Percentiles rank a stretch among this genome's conserved stretches.
phyloP scores from a whole-genome alignment of 2,329 filamentous ascomycete genomes.

The Parafenestella ontariensis region DNA sequence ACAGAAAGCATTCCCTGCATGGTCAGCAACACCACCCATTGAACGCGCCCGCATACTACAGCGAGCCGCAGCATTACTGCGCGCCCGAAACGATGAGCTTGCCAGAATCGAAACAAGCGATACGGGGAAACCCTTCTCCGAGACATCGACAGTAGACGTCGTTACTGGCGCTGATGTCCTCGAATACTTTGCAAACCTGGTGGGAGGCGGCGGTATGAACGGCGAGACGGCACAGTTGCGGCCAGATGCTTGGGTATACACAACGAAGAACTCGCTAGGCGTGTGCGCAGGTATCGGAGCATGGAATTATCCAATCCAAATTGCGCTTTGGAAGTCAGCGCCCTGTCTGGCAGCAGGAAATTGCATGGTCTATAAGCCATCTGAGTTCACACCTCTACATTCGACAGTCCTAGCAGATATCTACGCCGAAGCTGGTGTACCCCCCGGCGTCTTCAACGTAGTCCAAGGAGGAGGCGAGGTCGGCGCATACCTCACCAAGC shows the following conservation, averaged over 20 bases:
- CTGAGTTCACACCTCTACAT: conserved; percentile 86
- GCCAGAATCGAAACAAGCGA: conserved; percentile 82
- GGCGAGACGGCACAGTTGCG: conserved; percentile 79
- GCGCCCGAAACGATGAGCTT: conserved; percentile 78
- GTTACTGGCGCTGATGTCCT: conserved; percentile 84
- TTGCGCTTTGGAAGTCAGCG: conserved; percentile 87
- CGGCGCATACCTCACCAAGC: conserved; percentile 75
- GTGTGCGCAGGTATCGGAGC: conserved; percentile 88
- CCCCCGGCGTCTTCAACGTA: conserved; percentile 85
- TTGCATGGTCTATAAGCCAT: conserved; percentile 90
- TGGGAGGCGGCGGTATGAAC: conserved; percentile 79
- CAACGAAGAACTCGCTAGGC: conserved; percentile 79
- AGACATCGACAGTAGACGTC: conserved; percentile 84
- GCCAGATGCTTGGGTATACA: conserved; percentile 81
- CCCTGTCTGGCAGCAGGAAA: conserved; percentile 86
- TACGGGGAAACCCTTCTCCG: conserved; percentile 84
- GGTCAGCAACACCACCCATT: conserved; percentile 78
- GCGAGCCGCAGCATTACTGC: conserved; percentile 75
- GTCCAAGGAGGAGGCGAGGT: conserved; percentile 81
- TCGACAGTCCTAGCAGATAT: conserved; percentile 76
- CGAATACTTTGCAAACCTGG: conserved; percentile 83
- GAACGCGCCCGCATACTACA: conserved; percentile 80
- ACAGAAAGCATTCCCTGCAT: conserved; percentile 72
- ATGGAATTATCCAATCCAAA: conserved; percentile 93
- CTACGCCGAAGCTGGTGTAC: conserved; percentile 79